These are phyloP conservation scores for Arthrinium phaeospermum DNA, from an alignment of 2,329 filamentous ascomycete species.

Conservation along the genomic window DNA sequence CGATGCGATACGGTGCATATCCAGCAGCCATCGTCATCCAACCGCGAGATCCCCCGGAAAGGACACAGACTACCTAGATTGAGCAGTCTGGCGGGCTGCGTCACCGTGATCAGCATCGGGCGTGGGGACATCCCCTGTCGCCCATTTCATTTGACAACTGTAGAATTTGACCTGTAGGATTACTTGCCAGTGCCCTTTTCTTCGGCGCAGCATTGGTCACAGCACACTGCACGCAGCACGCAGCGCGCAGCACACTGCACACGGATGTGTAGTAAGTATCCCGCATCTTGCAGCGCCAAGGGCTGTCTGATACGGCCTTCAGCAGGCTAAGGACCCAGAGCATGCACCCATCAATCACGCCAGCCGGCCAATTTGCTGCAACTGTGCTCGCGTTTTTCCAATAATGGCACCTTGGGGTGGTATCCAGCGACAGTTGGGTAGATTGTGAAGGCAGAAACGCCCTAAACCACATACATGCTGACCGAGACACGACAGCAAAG, in stretches of 20 bases:
- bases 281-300: slow-evolving; percentile 13
- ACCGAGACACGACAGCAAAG: background rate
- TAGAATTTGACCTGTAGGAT: slow-evolving; percentile 2
- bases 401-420: slow-evolving; percentile 4
- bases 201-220: slow-evolving; percentile 10
- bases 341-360: slow-evolving; percentile 11
- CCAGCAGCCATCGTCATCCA: slow-evolving; percentile 3
- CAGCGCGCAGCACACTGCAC: background rate
- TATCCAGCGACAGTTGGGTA: background rate
- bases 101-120: slow-evolving; percentile 19
- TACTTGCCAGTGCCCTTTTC: background rate
- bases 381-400: background rate
- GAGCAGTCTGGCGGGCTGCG: slow-evolving; percentile 10
- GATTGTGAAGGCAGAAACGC: background rate
- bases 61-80: slow-evolving; percentile 7
- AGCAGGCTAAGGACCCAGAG: slow-evolving; percentile 8
- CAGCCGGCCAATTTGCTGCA: slow-evolving; percentile 2
- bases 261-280: slow-evolving; percentile 1
- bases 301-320: background rate
- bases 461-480: background rate
- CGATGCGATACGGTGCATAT: background rate
- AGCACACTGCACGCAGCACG: background rate
- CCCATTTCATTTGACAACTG: background rate
- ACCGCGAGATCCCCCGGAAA: slow-evolving; percentile 13
- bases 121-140: slow-evolving; percentile 16